These are phyloP conservation scores for Aspergillus ochraceus DNA, from an alignment of 2,329 filamentous ascomycete genomes.

Conservation along the genomic window DNA sequence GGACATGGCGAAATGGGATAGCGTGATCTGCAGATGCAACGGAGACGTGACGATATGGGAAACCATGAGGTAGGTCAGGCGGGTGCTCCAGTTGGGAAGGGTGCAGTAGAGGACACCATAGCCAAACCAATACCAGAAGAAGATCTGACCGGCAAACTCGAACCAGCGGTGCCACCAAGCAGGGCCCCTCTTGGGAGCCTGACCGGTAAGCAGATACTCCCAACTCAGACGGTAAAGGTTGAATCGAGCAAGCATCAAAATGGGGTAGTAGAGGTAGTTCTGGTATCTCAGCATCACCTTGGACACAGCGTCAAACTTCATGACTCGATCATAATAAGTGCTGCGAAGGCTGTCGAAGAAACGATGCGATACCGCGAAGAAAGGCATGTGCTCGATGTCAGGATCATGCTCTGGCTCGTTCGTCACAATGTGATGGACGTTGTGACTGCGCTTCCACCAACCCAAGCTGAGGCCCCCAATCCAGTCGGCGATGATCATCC, in stretches of 20 bases:
- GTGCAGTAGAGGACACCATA: slow-evolving; percentile 75
- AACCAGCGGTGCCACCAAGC: slow-evolving; percentile 82
- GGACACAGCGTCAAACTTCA: slow-evolving; percentile 75
- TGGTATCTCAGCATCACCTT: slow-evolving; percentile 71
- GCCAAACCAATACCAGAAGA: slow-evolving; percentile 87
- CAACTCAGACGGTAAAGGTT: slow-evolving; percentile 83
- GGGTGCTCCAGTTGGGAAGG: slow-evolving; percentile 67
- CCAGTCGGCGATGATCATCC: slow-evolving; percentile 87
- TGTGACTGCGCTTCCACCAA: slow-evolving; percentile 98
- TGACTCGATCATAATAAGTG: slow-evolving; percentile 79
- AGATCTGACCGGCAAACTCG: slow-evolving; percentile 72
- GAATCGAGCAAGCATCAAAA: slow-evolving; percentile 79
- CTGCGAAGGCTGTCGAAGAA: slow-evolving; percentile 72
- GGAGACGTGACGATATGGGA: slow-evolving; percentile 80
- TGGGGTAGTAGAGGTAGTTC: slow-evolving; percentile 77
- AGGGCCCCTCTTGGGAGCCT: slow-evolving; percentile 71
- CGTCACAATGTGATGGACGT: slow-evolving; percentile 94
- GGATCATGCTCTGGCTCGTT: slow-evolving; percentile 95
- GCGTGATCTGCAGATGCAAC: slow-evolving; percentile 84
- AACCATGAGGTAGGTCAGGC: slow-evolving; percentile 73
- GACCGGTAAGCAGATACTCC: slow-evolving; percentile 70
- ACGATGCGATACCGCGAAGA: slow-evolving; percentile 83
- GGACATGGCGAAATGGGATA: slow-evolving; percentile 93
- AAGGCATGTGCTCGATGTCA: slow-evolving; percentile 87
- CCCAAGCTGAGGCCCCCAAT: slow-evolving; percentile 85